These are phyloP conservation scores for Nelumbo lutea DNA, from an alignment of 164 flowering plant species.

Conservation along the genomic window DNA sequence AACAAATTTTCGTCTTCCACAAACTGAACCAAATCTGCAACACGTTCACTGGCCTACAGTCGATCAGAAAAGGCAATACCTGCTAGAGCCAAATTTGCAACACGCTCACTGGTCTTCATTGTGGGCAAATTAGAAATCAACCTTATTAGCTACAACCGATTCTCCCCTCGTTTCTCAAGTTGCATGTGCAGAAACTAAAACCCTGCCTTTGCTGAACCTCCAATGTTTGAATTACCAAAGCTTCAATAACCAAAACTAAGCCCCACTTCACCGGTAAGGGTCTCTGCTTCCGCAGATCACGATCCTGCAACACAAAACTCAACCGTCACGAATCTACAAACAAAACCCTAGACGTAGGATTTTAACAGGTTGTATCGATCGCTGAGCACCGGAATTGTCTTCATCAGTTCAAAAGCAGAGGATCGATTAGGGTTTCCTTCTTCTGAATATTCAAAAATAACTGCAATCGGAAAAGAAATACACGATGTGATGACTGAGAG, in stretches of 20 bases:
- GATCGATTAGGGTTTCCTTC: too few relatives aligned
- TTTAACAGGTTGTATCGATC: too few relatives aligned
- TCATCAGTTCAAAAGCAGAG: too few relatives aligned
- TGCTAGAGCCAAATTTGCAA: conserved; percentile 72
- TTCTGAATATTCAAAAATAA: too few relatives aligned
- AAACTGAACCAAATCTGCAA: neutral
- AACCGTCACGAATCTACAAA: neutral
- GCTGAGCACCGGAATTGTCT: too few relatives aligned
- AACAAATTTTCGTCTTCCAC: too few relatives aligned
- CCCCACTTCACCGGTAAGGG: neutral
- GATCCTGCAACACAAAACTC: neutral
- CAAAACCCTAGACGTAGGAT: neutral
- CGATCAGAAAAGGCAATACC: conserved; percentile 27
- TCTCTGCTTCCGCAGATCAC: neutral
- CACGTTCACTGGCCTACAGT: too few relatives aligned
- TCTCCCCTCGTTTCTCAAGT: neutral
- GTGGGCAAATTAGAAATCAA: conserved; percentile 6
- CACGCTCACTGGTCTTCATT: conserved; percentile 62
- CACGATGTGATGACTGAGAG: too few relatives aligned
- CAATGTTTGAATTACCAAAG: neutral
- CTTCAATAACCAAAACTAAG: neutral
- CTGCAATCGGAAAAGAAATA: too few relatives aligned
- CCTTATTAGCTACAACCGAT: neutral
- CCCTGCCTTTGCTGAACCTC: neutral
- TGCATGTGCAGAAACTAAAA: conserved; percentile 4